These are phyloP conservation scores for Uncinocarpus reesii DNA, from an alignment of 2,329 filamentous ascomycete genomes.

Conservation along the genomic window DNA sequence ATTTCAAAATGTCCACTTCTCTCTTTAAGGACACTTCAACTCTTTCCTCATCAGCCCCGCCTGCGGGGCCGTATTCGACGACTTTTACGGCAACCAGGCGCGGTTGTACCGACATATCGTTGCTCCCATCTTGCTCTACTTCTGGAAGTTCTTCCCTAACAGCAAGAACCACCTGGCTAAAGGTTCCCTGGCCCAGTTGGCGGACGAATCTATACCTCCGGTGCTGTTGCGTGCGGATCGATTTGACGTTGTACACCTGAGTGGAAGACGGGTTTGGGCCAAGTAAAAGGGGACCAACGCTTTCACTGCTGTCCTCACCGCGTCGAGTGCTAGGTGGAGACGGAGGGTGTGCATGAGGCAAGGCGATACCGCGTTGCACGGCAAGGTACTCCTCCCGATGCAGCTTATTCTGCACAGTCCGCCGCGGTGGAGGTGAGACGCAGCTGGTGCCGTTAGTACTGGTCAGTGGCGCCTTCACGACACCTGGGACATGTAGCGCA, in stretches of 20 bases:
- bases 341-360: slow-evolving; percentile 51
- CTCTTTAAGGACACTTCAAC: slow-evolving; percentile 89
- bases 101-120: slow-evolving; percentile 19
- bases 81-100: slow-evolving; percentile 91
- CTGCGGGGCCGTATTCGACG: slow-evolving; percentile 86
- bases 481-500: slow-evolving; percentile 53
- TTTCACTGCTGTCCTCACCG: slow-evolving; percentile 43
- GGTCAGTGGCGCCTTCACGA: slow-evolving; percentile 64
- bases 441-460: not conserved
- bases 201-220: slow-evolving; percentile 71
- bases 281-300: slow-evolving; percentile 27
- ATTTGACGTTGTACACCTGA: slow-evolving; percentile 57
- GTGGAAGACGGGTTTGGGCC: slow-evolving; percentile 16
- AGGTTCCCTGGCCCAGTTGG: slow-evolving; percentile 81
- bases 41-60: slow-evolving; percentile 83
- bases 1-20: slow-evolving; percentile 87
- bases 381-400: slow-evolving; percentile 75
- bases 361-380: slow-evolving; percentile 61
- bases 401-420: slow-evolving; percentile 31
- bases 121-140: slow-evolving; percentile 29
- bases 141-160: slow-evolving; percentile 59
- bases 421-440: slow-evolving; percentile 37
- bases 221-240: slow-evolving; percentile 56
- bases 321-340: slow-evolving; percentile 72
- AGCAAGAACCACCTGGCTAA: slow-evolving; percentile 86